Base-by-base conservation (phyloP, 495 filamentous ascomycete species). In the Aspergillus avenaceus region DNA sequence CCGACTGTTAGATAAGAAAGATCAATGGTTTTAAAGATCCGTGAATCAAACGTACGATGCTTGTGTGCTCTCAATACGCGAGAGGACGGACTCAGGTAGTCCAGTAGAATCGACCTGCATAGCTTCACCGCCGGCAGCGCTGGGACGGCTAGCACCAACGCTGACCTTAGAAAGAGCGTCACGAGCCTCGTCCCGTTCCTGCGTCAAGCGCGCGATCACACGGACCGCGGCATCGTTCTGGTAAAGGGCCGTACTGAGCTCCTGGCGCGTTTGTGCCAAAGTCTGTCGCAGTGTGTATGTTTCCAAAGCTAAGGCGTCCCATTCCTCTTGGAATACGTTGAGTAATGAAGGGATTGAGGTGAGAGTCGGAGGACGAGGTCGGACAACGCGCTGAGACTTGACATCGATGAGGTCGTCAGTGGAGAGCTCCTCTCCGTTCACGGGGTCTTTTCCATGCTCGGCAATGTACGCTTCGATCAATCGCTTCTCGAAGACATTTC, bases 301-400 rank as follows among this genome's bases (percentile, higher is more conserved):
- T 67, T 98, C 93, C 16, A 98, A 73, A 24, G 91, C 87, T 23
- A 97, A 66, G 8, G 93, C 86, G 67, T 98, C 93, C 93, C 93
- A 98, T 77, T 98, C 93, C 59, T 96, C 92, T 57, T 98, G 93
- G 62, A 98, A 97, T n/a, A 89, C 85, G 31, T 86, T 87, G 52
- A 98, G 87, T 21, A 98, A 79, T n/a, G 93, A 90, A 6, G 93
- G 93, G 54, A 98, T 95, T 22, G 93, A 97, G 40, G 93, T 97
- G 56, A 97, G 86, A 21, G 90, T 95, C 27, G 95, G 91, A 32
- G 93, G 93, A 62, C 95, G 83, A 41, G 93, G 91, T 53, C 86
- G 84, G 43, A 96, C 87, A 50, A 88, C 77, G 67, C 86, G 85
- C 49, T 85, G 76, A 27, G 88, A 81, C 72, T 92, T 90, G 63